A percentile compares a stretch with the other conserved stretches of the same genome.
phyloP scores from a whole-genome alignment of 75 land plant species.

The Gnetum montanum region DNA sequence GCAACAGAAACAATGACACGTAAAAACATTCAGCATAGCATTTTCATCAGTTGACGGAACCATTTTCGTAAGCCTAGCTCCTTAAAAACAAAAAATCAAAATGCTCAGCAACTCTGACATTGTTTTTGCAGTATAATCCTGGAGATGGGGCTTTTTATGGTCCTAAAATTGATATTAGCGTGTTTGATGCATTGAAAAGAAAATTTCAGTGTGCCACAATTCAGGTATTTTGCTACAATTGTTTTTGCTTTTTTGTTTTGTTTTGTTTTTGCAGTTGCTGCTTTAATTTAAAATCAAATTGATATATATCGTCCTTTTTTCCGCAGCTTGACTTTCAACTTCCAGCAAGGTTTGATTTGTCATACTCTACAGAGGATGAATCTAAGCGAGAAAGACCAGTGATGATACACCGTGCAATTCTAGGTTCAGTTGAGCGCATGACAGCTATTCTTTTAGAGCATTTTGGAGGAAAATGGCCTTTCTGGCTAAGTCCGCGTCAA shows the following conservation, averaged over 20 bases:
- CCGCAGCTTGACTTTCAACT: constrained; percentile 95
- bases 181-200: constrained; percentile 95
- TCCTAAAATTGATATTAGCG: constrained; percentile 95
- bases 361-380: constrained; percentile 91
- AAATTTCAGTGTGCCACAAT: constrained; percentile 98
- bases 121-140: constrained; percentile 31
- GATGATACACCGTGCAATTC: constrained; percentile 92
- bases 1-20: too few species aligned
- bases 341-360: constrained; percentile 73
- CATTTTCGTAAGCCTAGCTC: too few species aligned
- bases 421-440: constrained; percentile 99
- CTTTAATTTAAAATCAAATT: not conserved
- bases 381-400: constrained; percentile 84
- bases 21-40: too few species aligned
- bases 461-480: constrained; percentile 99
- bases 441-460: constrained; percentile 95
- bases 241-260: not conserved
- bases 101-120: not conserved
- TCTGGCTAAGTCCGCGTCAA: constrained; percentile 99
- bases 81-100: not conserved
- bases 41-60: too few species aligned
- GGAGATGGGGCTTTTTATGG: constrained; percentile 99
- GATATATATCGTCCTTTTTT: not conserved
- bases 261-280: too few species aligned
- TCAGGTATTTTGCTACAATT: constrained; percentile 34